These are phyloP conservation scores for Tarenaya hassleriana DNA, from an alignment of 345 rosid species.

Conservation along the genomic window DNA sequence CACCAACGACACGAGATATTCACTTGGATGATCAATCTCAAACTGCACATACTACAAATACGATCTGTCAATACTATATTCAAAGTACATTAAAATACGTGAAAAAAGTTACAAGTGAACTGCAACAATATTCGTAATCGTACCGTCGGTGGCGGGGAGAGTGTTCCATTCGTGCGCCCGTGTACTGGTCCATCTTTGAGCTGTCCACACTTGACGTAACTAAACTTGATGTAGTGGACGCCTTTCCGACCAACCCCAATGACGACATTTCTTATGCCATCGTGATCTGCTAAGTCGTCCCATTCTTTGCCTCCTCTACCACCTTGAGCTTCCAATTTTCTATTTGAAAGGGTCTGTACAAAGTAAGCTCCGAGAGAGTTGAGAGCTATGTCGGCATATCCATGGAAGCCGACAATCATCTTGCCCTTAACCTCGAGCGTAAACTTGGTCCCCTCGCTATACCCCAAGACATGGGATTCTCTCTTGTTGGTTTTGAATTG, in stretches of 20 bases:
- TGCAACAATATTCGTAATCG: no score
- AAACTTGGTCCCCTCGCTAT: conserved; percentile 11
- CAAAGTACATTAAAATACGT: no score
- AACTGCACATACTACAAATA: background rate
- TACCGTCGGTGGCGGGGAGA: background rate
- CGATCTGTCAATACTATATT: no score
- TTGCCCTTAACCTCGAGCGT: conserved; percentile 19
- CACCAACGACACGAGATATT: conserved; percentile 10
- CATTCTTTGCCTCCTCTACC: background rate
- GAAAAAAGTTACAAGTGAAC: no score
- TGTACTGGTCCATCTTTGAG: no score
- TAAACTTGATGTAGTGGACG: background rate
- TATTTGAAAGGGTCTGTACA: no score
- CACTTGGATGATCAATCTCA: background rate
- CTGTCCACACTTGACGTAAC: background rate
- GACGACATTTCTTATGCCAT: background rate
- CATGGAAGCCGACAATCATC: conserved; percentile 18
- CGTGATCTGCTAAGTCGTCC: background rate
- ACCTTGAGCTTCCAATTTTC: background rate
- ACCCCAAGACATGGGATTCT: conserved; percentile 18
- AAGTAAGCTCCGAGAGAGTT: conserved; percentile 11
- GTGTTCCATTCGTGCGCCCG: no score
- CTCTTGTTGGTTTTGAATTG: conserved; percentile 20
- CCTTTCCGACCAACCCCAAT: background rate
- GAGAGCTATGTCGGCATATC: background rate